Evolutionary conservation across 2,329 filamentous ascomycete species (phyloP), one percentile per base, ranked within the genome.

Genomic region (Pezicula neosporulosa): DNA sequence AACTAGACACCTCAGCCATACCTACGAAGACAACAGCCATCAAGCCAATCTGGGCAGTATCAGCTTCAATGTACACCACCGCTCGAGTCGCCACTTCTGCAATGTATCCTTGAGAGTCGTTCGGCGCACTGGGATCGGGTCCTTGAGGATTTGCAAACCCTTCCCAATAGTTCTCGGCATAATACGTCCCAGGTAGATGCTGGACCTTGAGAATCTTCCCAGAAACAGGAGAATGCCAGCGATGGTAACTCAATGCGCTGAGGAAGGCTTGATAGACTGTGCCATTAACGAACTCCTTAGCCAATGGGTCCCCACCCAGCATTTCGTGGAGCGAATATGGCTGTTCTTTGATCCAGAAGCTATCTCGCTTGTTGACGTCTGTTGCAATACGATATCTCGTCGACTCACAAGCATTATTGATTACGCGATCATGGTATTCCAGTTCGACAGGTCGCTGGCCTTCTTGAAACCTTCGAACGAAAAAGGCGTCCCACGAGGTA

Each of bases 1-100:
- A 90, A 0, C 85, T 84, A 51, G 80, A 85, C 10, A 90, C 87
- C 68, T 92, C 87, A 39, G 83, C 83, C 87, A 91, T 90, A 1
- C 87, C 88, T 3, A 91, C 78, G 1, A 79, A 82, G 10, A 91
- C 71, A 56, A 90, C 86, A 0, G 78, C 83, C 74, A 91, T 78
- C 30, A 90, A 68, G 0, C 87, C 87, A 37, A 90, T 82, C 1
- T 73, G 73, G 1, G 76, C 73, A 56, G 88, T 85, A 56, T 89
- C 85, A 0, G 86, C 85, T 64, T 90, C 77, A 52, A 90, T 81
- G 62, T 87, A 81, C 56, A 91, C 82, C 42, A 91, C 66, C 0
- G 82, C 86, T 4, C 88, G 74, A 3, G 87, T 86, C 0, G 87
- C 87, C n/a, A 87, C 70, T 0, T 78, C 75, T 0, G 83, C 81